phyloP scores from a whole-genome alignment of 2,329 filamentous ascomycete genomes.

The Rhytidhysteron rufulum region DNA sequence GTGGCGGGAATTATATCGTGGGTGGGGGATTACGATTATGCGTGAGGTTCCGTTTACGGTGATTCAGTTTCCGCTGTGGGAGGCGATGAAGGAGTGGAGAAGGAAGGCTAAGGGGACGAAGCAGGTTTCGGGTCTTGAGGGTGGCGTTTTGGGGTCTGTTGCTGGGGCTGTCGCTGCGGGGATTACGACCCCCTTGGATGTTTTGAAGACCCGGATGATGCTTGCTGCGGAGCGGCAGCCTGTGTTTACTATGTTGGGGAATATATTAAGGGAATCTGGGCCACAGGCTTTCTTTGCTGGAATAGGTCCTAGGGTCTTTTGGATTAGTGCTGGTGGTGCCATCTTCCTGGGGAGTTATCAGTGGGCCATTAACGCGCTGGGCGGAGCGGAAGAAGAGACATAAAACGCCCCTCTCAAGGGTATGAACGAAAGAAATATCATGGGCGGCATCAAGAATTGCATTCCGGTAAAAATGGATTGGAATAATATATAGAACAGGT shows the following conservation, averaged over 20 bases:
- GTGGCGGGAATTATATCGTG: constrained; percentile 81
- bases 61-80: constrained; percentile 97
- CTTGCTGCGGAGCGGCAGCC: constrained; percentile 66
- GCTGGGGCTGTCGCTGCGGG: constrained; percentile 83
- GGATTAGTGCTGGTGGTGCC: constrained; percentile 92
- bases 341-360: constrained; percentile 95
- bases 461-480: too few relatives aligned
- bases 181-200: constrained; percentile 88
- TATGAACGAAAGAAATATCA: too few relatives aligned
- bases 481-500: too few relatives aligned
- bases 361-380: constrained; percentile 74
- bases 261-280: constrained; percentile 63
- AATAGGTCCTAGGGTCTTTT: constrained; percentile 77
- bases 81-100: constrained; percentile 77
- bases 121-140: constrained; percentile 67
- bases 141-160: constrained; percentile 77
- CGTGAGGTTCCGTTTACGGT: constrained; percentile 96
- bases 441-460: too few relatives aligned
- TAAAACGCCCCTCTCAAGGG: too few relatives aligned
- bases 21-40: constrained; percentile 88
- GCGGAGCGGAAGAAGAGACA: constrained; percentile 37
- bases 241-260: constrained; percentile 56
- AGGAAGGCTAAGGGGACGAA: constrained; percentile 42
- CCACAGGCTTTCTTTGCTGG: constrained; percentile 69
- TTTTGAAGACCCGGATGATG: constrained; percentile 97